phyloP scores from a whole-genome alignment of 2,329 filamentous ascomycete species.

The Diaporthe sp. region DNA sequence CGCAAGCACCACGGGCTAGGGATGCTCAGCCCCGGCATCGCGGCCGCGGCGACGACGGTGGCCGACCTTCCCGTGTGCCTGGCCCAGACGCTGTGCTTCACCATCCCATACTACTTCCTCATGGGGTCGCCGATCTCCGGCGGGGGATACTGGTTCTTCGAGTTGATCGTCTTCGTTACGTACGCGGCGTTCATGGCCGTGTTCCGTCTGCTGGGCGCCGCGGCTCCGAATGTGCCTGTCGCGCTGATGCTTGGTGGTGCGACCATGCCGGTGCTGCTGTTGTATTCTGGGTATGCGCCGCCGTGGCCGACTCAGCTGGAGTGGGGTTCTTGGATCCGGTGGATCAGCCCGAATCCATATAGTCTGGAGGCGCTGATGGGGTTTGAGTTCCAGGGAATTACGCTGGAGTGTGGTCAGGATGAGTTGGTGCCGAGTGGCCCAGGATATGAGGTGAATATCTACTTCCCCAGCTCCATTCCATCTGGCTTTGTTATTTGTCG shows the following conservation, averaged over 20 bases:
- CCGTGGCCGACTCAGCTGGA: constrained; percentile 67
- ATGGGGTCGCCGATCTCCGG: not conserved
- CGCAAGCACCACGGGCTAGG: constrained; percentile 11
- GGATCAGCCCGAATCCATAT: constrained; percentile 57
- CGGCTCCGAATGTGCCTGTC: not conserved
- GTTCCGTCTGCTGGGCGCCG: not conserved
- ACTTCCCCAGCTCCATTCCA: no score
- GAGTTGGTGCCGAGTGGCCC: not conserved
- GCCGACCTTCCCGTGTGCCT: not conserved
- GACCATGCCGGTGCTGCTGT: constrained; percentile 55
- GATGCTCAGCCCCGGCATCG: not conserved
- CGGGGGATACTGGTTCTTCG: not conserved
- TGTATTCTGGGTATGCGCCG: constrained; percentile 3
- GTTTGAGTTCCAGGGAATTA: not conserved
- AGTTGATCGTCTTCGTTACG: constrained; percentile 24
- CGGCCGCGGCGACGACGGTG: constrained; percentile 1
- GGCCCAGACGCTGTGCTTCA: not conserved
- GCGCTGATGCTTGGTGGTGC: constrained; percentile 43
- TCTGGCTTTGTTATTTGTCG: not conserved
- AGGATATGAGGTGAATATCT: not conserved
- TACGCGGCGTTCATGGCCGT: constrained; percentile 59
- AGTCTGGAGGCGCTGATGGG: not conserved
- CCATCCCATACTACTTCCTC: constrained; percentile 2
- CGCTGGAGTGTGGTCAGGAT: not conserved
- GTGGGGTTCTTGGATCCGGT: constrained; percentile 59